These are phyloP conservation scores for Bipolaris zeicola DNA, from an alignment of 2,329 filamentous ascomycete species.

Conservation along the genomic window DNA sequence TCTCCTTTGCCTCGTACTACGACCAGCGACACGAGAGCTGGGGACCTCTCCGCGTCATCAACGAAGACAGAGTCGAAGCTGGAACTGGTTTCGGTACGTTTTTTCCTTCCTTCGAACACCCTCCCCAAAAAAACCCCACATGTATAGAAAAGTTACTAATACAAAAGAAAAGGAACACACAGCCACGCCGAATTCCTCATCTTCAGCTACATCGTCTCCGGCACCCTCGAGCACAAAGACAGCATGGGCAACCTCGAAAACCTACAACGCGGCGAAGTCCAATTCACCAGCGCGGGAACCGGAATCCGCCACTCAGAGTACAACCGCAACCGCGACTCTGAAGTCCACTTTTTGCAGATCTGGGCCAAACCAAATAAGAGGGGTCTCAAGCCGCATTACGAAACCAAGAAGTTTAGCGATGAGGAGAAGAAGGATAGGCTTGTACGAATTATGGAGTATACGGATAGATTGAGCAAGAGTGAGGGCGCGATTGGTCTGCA, in stretches of 20 bases:
- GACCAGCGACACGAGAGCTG: constrained; percentile 71
- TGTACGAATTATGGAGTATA: constrained; percentile 75
- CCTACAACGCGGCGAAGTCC: constrained; percentile 81
- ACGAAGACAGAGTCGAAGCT: constrained; percentile 81
- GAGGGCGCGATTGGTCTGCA: constrained; percentile 79
- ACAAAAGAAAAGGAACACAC: constrained; percentile 63
- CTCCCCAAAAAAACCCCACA: no score
- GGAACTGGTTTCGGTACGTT: constrained; percentile 69
- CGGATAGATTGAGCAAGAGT: constrained; percentile 67
- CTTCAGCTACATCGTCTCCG: constrained; percentile 84
- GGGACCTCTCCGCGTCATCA: constrained; percentile 81
- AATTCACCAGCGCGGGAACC: constrained; percentile 87
- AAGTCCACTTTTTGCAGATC: constrained; percentile 86
- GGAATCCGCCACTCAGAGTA: constrained; percentile 81
- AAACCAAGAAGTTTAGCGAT: constrained; percentile 74
- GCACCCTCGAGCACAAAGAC: constrained; percentile 86
- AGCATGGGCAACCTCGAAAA: constrained; percentile 74
- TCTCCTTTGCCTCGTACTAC: constrained; percentile 77
- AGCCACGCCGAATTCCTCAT: constrained; percentile 87
- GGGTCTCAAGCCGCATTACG: constrained; percentile 75
- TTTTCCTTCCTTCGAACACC: no score
- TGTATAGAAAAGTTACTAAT: background rate
- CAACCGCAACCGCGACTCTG: constrained; percentile 73
- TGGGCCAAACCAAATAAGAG: constrained; percentile 81
- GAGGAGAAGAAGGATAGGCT: constrained; percentile 73